phyloP scores from a whole-genome alignment of 805 yeast species.

The Yarrowia hollandica region DNA sequence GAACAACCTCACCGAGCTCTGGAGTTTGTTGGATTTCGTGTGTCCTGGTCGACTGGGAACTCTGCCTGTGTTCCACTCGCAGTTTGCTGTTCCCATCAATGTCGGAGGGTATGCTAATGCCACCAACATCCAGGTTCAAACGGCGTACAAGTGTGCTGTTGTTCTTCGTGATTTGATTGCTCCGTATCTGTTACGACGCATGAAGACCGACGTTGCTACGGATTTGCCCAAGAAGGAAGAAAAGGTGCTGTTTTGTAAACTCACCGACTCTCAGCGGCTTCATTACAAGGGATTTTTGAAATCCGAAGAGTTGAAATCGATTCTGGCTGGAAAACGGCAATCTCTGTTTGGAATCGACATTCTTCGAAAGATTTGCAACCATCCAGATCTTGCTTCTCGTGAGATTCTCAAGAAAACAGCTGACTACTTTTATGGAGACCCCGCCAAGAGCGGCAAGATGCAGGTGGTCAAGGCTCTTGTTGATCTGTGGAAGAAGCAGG shows the following conservation, averaged over 20 bases:
- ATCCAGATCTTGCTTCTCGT: constrained; percentile 76
- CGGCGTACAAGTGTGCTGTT: constrained; percentile 95
- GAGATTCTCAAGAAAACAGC: constrained; percentile 43
- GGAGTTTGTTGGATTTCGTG: constrained; percentile 94
- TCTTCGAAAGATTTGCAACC: constrained; percentile 89
- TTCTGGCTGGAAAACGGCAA: constrained; percentile 72
- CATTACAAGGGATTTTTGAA: constrained; percentile 72
- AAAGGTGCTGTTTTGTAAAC: constrained; percentile 86
- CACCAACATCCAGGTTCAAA: constrained; percentile 89
- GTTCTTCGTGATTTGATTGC: constrained; percentile 82
- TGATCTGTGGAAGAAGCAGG: constrained; percentile 72
- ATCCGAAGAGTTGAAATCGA: constrained; percentile 72
- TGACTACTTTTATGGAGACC: constrained; percentile 47
- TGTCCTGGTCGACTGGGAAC: constrained; percentile 96
- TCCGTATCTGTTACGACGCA: constrained; percentile 82
- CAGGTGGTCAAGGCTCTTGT: constrained; percentile 79
- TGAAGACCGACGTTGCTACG: constrained; percentile 91
- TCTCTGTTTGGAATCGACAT: constrained; percentile 88
- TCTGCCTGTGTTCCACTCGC: constrained; percentile 88
- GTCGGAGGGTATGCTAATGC: constrained; percentile 99
- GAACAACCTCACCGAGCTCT: constrained; percentile 83
- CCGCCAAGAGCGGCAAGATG: constrained; percentile 75
- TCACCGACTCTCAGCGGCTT: constrained; percentile 73
- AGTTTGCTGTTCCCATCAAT: constrained; percentile 89
- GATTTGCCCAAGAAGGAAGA: constrained; percentile 92